These are phyloP conservation scores for Graphilbum fragrans DNA, from an alignment of 2,329 filamentous ascomycete species.

Conservation along the genomic window DNA sequence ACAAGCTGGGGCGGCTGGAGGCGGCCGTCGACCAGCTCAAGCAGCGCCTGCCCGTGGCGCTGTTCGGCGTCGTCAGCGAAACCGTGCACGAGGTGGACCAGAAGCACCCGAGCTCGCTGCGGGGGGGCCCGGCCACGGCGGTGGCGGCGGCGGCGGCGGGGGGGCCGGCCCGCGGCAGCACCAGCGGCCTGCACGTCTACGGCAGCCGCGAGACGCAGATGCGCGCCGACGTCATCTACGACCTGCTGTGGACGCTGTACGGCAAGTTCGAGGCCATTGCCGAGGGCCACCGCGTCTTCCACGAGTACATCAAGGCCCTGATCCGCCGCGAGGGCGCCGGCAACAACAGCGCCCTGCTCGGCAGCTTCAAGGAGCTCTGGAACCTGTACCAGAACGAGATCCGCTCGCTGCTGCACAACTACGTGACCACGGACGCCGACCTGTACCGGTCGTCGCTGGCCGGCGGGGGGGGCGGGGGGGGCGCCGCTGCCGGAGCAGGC, in stretches of 20 bases:
- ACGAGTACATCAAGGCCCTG: conserved; percentile 82
- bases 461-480: conserved; percentile 19
- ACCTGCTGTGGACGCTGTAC: conserved; percentile 83
- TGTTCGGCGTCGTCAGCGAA: conserved; percentile 88
- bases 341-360: conserved; percentile 55
- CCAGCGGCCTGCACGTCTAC: conserved; percentile 40
- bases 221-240: conserved; percentile 75
- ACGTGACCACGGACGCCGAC: conserved; percentile 84
- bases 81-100: conserved; percentile 91
- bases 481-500: not conserved
- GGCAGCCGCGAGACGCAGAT: conserved; percentile 61
- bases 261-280: conserved; percentile 96
- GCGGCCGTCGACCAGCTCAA: conserved; percentile 82
- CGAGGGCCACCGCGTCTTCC: conserved; percentile 85
- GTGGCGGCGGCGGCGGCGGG: conserved; percentile 37
- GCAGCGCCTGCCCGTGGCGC: conserved; percentile 82
- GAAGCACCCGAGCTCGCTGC: conserved; percentile 73
- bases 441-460: conserved; percentile 47
- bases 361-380: conserved; percentile 94
- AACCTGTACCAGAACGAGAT: conserved; percentile 98
- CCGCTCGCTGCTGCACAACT: conserved; percentile 84
- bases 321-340: conserved; percentile 65
- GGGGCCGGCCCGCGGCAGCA: not conserved
- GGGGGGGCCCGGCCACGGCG: conserved; percentile 38
- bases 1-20: conserved; percentile 78